Evolutionary conservation across 345 rosid genomes (phyloP).

Genomic region (Bruguiera parviflora): DNA sequence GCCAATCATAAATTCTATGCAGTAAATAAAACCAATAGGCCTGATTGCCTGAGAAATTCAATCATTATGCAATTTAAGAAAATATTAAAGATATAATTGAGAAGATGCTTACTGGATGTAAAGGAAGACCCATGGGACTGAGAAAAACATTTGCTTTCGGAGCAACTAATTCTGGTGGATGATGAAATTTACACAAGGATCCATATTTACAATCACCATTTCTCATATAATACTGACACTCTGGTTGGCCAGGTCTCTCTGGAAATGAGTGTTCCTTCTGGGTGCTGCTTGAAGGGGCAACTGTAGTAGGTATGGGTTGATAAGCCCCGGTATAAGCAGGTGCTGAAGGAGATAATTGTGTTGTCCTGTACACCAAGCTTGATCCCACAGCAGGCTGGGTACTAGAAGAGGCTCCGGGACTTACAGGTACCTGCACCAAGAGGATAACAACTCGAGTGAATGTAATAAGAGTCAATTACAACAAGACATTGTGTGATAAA

Average conservation of each 20-base stretch:
- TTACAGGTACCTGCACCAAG: conserved; percentile 49
- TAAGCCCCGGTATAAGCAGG: conserved; percentile 59
- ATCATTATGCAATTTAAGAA: too few species aligned
- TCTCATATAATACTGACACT: conserved; percentile 80
- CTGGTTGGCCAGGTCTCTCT: conserved; percentile 81
- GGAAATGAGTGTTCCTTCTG: conserved; percentile 70
- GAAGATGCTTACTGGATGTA: conserved; percentile 58
- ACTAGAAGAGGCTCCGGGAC: conserved; percentile 53
- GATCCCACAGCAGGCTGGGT: conserved; percentile 53
- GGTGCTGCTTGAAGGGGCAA: conserved; percentile 49
- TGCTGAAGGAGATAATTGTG: conserved; percentile 60
- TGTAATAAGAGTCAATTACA: background rate
- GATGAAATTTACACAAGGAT: conserved; percentile 86
- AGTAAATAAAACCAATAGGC: background rate
- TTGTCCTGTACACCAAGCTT: conserved; percentile 54
- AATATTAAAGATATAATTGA: background rate
- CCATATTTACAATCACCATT: conserved; percentile 89
- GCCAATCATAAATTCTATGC: background rate
- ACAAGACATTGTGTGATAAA: background rate
- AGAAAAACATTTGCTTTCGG: conserved; percentile 45
- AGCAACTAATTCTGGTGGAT: conserved; percentile 55
- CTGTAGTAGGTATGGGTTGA: conserved; percentile 42
- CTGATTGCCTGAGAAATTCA: too few species aligned
- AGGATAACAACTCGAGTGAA: conserved; percentile 2
- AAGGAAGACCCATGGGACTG: conserved; percentile 73